Base-by-base conservation (phyloP, 345 rosid species). In the Arabis alpina region DNA sequence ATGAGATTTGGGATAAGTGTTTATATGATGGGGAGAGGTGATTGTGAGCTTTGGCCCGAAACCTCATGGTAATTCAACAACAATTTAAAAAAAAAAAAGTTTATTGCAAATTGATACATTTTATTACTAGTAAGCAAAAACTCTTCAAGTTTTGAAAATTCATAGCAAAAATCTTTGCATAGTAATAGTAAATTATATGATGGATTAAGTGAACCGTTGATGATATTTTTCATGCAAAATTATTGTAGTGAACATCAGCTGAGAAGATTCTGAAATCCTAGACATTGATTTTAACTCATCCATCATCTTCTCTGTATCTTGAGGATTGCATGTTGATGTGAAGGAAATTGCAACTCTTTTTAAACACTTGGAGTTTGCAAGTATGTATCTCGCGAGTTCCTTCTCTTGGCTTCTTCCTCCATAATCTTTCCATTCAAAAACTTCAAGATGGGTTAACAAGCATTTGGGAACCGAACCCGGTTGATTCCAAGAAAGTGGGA, bases 271-370 rank as follows among this genome's bases (percentile, higher is more conserved):
- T 2, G 43, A 63, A 48, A 47, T 36, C 44, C 43, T 63, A 37
- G 7, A 8, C 43, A 63, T 32, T 47, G 67, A 47, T 23, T 62
- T 10, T 16, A 47, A 62, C 54, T 62, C 54, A 2, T 11, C 0
- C 43, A 15, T 32, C 67, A 34, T 62, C 43, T 62, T 47, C 50
- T 24, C 34, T 39, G 3, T 61, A 28, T 45, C 53, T 61, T 61
- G 24, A 16, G 15, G 15, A 10, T 27, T 15, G 3, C 41, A 11
- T 8, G 24, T 42, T 62, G 44, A 15, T 47, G 11, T 16, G 3
- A 62, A 11, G 16, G 43, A 49, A 28, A 62, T 16, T 3, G 11
- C 15, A 30, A 11, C 54, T 30, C 54, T 45, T 16, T 62, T 34
- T 48, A 63, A 63, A 34, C 32, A 34, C 27, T 1, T 32, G 1